phyloP scores from a whole-genome alignment of 768 basidiomycete genomes.

The Podaxis mareebaensis region DNA sequence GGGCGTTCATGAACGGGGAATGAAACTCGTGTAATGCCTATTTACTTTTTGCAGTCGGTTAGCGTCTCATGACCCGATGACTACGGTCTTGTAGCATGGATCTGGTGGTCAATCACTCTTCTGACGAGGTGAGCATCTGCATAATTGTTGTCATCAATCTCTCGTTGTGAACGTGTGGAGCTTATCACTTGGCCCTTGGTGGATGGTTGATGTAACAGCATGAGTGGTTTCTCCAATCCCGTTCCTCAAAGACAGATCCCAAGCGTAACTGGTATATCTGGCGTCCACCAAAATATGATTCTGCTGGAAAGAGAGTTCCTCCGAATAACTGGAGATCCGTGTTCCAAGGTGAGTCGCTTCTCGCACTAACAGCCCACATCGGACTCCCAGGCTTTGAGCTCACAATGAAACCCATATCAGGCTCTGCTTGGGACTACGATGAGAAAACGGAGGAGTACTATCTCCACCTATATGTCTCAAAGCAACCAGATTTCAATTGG shows the following conservation, averaged over 20 bases:
- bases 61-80: slow-evolving; percentile 8
- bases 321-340: slow-evolving; percentile 76
- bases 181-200: neutral
- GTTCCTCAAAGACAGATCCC: slow-evolving; percentile 47
- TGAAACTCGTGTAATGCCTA: slow-evolving; percentile 63
- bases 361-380: neutral
- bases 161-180: neutral
- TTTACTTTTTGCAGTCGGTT: neutral
- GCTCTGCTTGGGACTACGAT: slow-evolving; percentile 74
- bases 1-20: slow-evolving; percentile 58
- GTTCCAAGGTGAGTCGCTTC: slow-evolving; percentile 53
- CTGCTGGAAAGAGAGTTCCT: slow-evolving; percentile 52
- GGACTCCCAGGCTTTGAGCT: neutral
- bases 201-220: slow-evolving; percentile 44
- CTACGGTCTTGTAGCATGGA: slow-evolving; percentile 54
- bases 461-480: slow-evolving; percentile 63
- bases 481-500: slow-evolving; percentile 82
- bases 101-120: slow-evolving; percentile 75
- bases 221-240: slow-evolving; percentile 67
- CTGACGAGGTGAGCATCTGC: slow-evolving; percentile 49
- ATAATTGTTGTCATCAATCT: neutral
- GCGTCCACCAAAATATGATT: slow-evolving; percentile 57
- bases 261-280: slow-evolving; percentile 81
- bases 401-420: slow-evolving; percentile 28
- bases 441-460: slow-evolving; percentile 67